phyloP scores from a whole-genome alignment of 2,329 filamentous ascomycete species.

The Sclerotinia spermophila region DNA sequence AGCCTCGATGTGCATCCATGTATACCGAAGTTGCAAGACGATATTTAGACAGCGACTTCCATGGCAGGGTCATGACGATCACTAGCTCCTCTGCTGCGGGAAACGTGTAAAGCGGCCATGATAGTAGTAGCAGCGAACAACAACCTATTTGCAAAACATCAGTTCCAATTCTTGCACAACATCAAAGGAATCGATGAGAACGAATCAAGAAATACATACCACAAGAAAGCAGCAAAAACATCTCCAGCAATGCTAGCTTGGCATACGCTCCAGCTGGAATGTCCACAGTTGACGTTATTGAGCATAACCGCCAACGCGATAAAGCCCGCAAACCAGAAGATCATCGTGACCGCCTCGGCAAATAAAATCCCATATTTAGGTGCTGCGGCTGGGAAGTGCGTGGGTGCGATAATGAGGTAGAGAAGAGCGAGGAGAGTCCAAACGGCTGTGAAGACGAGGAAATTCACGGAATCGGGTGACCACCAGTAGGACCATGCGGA shows the following conservation, averaged over 20 bases:
- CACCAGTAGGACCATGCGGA: constrained; percentile 43
- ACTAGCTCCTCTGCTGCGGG: constrained; percentile 37
- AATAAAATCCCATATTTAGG: constrained; percentile 63
- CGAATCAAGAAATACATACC: constrained; percentile 37
- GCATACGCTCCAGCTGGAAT: constrained; percentile 38
- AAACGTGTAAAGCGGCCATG: constrained; percentile 46
- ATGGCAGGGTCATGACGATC: constrained; percentile 26
- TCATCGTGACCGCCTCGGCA: constrained; percentile 68
- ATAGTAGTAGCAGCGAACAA: constrained; percentile 49
- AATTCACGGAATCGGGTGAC: constrained; percentile 60
- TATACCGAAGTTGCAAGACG: not conserved
- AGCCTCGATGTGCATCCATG: not conserved
- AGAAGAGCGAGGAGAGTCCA: constrained; percentile 71
- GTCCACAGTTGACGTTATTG: constrained; percentile 51
- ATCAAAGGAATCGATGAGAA: not conserved
- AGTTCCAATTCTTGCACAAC: not conserved
- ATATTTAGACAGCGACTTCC: constrained; percentile 20
- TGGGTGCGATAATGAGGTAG: constrained; percentile 67
- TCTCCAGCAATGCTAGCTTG: constrained; percentile 39
- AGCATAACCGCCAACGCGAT: constrained; percentile 69
- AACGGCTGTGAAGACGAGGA: constrained; percentile 73
- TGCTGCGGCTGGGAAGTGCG: constrained; percentile 56
- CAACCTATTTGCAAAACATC: constrained; percentile 40
- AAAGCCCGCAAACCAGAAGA: constrained; percentile 89
- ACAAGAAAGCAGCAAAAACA: constrained; percentile 47